phyloP scores from a whole-genome alignment of 257 asterid species.

The Forsythia suspensa region DNA sequence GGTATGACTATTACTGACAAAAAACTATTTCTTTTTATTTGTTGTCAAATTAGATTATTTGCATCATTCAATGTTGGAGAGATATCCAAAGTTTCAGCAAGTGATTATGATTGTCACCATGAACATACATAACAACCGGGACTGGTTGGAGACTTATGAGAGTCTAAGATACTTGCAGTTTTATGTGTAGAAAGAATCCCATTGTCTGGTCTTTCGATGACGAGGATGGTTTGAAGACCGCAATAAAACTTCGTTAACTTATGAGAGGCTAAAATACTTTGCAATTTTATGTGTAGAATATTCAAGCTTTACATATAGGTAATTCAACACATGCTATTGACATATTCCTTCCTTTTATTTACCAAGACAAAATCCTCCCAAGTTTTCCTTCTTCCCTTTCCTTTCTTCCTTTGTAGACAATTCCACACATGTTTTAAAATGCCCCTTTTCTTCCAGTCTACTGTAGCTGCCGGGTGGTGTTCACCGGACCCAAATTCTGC shows the following conservation, averaged over 20 bases:
- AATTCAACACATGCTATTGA: too few species aligned
- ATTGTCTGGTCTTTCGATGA: not conserved
- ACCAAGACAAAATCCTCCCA: too few species aligned
- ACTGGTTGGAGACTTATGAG: not conserved
- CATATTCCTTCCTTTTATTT: too few species aligned
- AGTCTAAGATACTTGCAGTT: not conserved
- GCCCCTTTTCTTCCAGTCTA: too few species aligned
- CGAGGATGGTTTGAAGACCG: not conserved
- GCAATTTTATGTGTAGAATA: not conserved
- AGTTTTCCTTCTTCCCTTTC: too few species aligned
- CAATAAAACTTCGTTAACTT: not conserved
- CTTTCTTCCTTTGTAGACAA: too few species aligned
- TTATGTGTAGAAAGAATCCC: not conserved
- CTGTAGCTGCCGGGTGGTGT: too few species aligned
- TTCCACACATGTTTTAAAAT: too few species aligned
- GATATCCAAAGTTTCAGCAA: not conserved
- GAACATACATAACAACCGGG: not conserved
- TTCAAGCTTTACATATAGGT: too few species aligned
- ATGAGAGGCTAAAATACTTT: not conserved
- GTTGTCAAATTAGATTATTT: constrained; percentile 1
- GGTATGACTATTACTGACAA: constrained; percentile 49
- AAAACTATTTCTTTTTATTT: not conserved
- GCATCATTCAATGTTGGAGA: constrained; percentile 8
- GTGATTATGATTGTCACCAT: not conserved
- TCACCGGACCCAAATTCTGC: too few species aligned